Evolutionary conservation across 495 filamentous ascomycete species (phyloP).

Genomic region (Trichoderma reesei): DNA sequence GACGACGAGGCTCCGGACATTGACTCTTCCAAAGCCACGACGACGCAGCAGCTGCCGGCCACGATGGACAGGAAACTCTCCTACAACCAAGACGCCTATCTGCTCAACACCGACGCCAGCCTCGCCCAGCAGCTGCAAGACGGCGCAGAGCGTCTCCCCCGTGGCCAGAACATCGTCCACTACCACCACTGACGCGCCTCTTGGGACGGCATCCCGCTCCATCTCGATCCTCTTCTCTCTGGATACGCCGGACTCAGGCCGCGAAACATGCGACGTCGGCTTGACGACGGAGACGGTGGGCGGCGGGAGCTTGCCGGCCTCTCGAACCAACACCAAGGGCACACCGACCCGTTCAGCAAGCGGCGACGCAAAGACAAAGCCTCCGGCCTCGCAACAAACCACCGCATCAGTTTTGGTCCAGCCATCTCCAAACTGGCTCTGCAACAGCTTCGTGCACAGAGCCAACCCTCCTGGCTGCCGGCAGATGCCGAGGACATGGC

Average conservation of each 20-base stretch:
- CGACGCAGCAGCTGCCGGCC: conserved; percentile 43
- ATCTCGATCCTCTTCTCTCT: conserved; percentile 44
- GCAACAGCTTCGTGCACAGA: conserved; percentile 46
- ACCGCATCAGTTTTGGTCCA: conserved; percentile 41
- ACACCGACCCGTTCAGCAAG: conserved; percentile 37
- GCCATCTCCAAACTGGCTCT: conserved; percentile 37
- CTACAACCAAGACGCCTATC: conserved; percentile 47
- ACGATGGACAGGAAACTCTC: conserved; percentile 52
- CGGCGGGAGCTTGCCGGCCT: conserved; percentile 50
- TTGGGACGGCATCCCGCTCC: conserved; percentile 33
- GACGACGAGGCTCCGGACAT: conserved; percentile 50
- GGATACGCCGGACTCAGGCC: conserved; percentile 24
- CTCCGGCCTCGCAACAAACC: conserved; percentile 47
- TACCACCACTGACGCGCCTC: conserved; percentile 42
- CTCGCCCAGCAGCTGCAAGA: conserved; percentile 42
- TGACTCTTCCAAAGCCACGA: conserved; percentile 45
- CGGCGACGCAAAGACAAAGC: conserved; percentile 48
- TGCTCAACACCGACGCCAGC: conserved; percentile 33
- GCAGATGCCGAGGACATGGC: conserved; percentile 49
- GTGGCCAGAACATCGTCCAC: conserved; percentile 58
- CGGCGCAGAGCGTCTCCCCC: conserved; percentile 49
- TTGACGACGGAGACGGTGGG: conserved; percentile 45
- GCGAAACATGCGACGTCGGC: conserved; percentile 48
- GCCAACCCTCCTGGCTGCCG: conserved; percentile 44
- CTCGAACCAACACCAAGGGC: conserved; percentile 46